Evolutionary conservation across 2,329 filamentous ascomycete species (phyloP).

Genomic region (Colletotrichum zoysiae): DNA sequence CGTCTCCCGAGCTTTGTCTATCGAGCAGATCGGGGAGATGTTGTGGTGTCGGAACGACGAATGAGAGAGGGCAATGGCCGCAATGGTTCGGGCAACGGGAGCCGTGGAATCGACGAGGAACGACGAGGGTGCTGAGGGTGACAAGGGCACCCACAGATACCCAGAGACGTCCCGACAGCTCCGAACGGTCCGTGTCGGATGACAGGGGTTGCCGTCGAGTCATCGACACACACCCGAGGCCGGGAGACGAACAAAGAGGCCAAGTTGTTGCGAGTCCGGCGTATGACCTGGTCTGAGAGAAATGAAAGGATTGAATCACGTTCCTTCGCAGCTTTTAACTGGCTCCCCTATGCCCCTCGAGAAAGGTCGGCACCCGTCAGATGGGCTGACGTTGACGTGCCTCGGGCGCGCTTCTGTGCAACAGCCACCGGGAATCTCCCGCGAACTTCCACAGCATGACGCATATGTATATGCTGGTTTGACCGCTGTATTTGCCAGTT

Average conservation of each 20-base stretch:
- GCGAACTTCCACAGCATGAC: neutral
- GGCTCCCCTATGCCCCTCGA: neutral
- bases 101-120: conserved; percentile 5
- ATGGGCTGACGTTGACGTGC: conserved; percentile 2
- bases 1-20: conserved; percentile 13
- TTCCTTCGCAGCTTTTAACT: neutral
- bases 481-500: conserved; percentile 14
- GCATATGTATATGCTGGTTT: conserved; percentile 28
- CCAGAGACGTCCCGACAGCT: conserved; percentile 5
- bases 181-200: conserved; percentile 11
- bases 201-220: conserved; percentile 2
- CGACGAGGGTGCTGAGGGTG: neutral
- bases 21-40: conserved; percentile 7
- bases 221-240: neutral
- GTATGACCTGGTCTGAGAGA: neutral
- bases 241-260: neutral
- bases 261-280: conserved; percentile 3
- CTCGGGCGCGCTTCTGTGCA: neutral
- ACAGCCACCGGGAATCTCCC: neutral
- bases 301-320: conserved; percentile 4
- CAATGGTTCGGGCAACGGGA: conserved; percentile 8
- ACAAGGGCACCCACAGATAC: neutral
- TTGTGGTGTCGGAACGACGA: neutral
- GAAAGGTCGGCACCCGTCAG: neutral
- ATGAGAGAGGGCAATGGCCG: conserved; percentile 7